Evolutionary conservation across 805 yeast species (phyloP), one percentile per base, ranked within the genome.

Genomic region (Dipodascus albidus): DNA sequence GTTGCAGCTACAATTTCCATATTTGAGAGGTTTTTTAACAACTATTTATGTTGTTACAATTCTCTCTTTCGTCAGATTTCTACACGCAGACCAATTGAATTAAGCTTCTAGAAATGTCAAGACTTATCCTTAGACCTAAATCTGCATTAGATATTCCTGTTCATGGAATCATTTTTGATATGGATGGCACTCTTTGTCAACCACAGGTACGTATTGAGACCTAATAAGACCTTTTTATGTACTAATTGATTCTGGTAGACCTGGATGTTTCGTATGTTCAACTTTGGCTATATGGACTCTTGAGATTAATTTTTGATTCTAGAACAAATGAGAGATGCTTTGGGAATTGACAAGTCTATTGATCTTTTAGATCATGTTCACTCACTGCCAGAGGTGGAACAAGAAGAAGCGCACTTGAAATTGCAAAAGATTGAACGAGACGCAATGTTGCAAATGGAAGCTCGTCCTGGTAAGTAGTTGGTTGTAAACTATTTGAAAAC

Each of bases 141-240:
- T 23, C n/a, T 8, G 8, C 6, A 22, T 4, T 15, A 21, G 71
- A 74, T 47, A 51, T 65, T 3, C 58, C 58, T 24, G 63, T 80
- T 47, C 71, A 69, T 48, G 87, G 87, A 0, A 63, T 85, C 3
- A 71, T 85, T 1, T 85, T 85, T 62, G 91, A 85, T 60, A 84
- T 85, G 91, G 91, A 85, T 63, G 90, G 90, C 3, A 85, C 91
- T 0, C 62, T 85, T 53, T 80, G 85, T 58, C 67, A 77, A 14
- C 87, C 88, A 1, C 87, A 82, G 62, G 67, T 63, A 47, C 17
- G 69, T 58, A 49, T 20, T 44, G 33, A n/a, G n/a, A n/a, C 19
- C 14, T 6, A 41, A n/a, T 21, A 2, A 23, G 38, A 23, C 54
- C 58, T 54, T 57, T 3, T 50, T 23, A 6, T 20, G 8, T n/a